These are phyloP conservation scores for Erigeron canadensis DNA, from an alignment of 129 eudicot species.

Conservation along the genomic window DNA sequence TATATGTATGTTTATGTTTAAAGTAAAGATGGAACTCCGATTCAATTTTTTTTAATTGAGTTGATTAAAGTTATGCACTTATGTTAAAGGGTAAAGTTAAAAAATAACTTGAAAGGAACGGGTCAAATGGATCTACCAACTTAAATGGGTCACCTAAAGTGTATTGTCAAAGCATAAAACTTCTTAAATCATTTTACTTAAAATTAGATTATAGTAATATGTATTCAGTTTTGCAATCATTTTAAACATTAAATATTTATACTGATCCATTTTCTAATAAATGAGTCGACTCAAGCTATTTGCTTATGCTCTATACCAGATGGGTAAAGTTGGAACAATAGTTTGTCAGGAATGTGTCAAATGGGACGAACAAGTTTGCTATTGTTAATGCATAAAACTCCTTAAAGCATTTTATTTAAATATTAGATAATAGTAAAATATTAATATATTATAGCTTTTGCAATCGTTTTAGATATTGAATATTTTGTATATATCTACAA, in stretches of 20 bases:
- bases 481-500: neutral
- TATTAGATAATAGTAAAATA: neutral
- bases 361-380: neutral
- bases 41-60: neutral
- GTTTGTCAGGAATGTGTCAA: neutral
- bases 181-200: neutral
- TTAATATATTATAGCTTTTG: neutral
- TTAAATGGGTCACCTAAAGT: neutral
- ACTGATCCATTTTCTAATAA: too few relatives aligned
- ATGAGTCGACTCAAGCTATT: too few relatives aligned
- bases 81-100: neutral
- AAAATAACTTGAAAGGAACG: neutral
- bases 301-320: too few relatives aligned
- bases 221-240: neutral
- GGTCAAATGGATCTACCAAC: neutral
- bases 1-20: conserved; percentile 10
- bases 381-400: neutral
- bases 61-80: neutral
- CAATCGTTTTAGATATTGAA: neutral
- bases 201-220: neutral
- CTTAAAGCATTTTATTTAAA: neutral
- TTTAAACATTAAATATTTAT: neutral
- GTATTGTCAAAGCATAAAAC: neutral
- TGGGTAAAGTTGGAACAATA: too few relatives aligned
- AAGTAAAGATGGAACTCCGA: neutral